Evolutionary conservation across 2,329 filamentous ascomycete genomes (phyloP), one percentile per base, ranked within the genome.

Genomic region (Gliomastix tumulicola): DNA sequence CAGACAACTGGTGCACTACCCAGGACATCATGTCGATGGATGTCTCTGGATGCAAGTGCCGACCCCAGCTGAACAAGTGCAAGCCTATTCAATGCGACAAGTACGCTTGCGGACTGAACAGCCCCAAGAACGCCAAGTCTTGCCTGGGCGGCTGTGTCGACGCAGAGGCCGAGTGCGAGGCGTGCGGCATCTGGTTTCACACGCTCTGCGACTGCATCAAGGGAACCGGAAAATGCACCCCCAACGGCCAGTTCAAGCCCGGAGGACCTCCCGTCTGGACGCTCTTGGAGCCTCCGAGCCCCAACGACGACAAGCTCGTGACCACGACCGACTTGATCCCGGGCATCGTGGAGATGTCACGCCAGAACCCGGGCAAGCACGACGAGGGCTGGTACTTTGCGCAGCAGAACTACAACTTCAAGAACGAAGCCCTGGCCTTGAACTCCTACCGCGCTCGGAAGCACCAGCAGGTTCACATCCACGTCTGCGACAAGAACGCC

Each of bases 101-200:
- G n/a, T n/a, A n/a, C n/a, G n/a, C n/a, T n/a, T n/a, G n/a, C n/a
- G n/a, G n/a, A n/a, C n/a, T n/a, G n/a, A n/a, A n/a, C n/a, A n/a
- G n/a, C n/a, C n/a, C n/a, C n/a, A n/a, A n/a, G n/a, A n/a, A n/a
- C n/a, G n/a, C n/a, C n/a, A n/a, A n/a, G n/a, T n/a, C n/a, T n/a
- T n/a, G n/a, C n/a, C n/a, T n/a, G n/a, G n/a, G n/a, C n/a, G 55
- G 55, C 4, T 59, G 55, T 44, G 50, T 44, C 0, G 35, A 42
- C 34, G 18, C 30, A 6, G 23, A 42, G 18, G 13, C 6, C 10
- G 21, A 28, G 7, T 44, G 42, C 31, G n/a, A 25, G 19, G 38
- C 32, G 6, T 44, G 42, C 38, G 34, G 36, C 7, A 13, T 44
- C 7, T 44, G 28, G 20, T 44, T 39, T 32, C 28, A 38, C 20